A percentile compares a stretch with the other conserved stretches of the same genome.
phyloP scores from a whole-genome alignment of 768 basidiomycete species.

The Gloeopeniophorella convolvens region DNA sequence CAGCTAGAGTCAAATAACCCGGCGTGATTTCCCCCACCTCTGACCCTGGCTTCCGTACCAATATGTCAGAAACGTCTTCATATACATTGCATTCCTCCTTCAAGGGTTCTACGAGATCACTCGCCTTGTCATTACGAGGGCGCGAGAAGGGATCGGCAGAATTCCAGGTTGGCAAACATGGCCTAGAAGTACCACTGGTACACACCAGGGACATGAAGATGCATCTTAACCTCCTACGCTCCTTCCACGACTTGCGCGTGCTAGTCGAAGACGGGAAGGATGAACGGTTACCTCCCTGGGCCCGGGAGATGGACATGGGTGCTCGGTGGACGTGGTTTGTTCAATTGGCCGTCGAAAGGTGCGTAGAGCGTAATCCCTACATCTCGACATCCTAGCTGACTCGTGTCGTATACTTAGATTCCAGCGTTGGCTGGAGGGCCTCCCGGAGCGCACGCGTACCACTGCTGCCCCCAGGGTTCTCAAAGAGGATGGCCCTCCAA shows the following conservation, averaged over 20 bases:
- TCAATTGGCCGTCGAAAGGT: conserved; percentile 32
- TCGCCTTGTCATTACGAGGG: no score
- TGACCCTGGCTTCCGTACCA: no score
- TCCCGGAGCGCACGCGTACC: conserved; percentile 19
- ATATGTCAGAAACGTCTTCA: no score
- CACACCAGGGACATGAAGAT: conserved; percentile 27
- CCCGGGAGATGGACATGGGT: conserved; percentile 23
- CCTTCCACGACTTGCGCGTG: conserved; percentile 28
- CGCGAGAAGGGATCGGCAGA: no score
- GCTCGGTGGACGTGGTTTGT: conserved; percentile 35
- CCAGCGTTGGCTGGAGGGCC: conserved; percentile 27
- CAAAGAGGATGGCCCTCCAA: conserved; percentile 27
- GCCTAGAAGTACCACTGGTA: no score
- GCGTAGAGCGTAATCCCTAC: background rate
- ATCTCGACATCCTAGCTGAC: background rate
- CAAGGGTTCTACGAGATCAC: no score
- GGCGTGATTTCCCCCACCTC: no score
- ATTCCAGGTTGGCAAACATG: no score
- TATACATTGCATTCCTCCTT: no score
- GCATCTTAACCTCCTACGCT: conserved; percentile 31
- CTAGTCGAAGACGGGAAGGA: conserved; percentile 28
- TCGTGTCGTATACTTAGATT: conserved; percentile 24
- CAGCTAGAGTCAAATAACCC: no score
- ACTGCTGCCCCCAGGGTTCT: conserved; percentile 24
- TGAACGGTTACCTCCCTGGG: conserved; percentile 25